Percentiles rank a stretch among this genome's conserved stretches.
phyloP scores from a whole-genome alignment of 2,329 filamentous ascomycete species.

The Cladosporium colombiae region DNA sequence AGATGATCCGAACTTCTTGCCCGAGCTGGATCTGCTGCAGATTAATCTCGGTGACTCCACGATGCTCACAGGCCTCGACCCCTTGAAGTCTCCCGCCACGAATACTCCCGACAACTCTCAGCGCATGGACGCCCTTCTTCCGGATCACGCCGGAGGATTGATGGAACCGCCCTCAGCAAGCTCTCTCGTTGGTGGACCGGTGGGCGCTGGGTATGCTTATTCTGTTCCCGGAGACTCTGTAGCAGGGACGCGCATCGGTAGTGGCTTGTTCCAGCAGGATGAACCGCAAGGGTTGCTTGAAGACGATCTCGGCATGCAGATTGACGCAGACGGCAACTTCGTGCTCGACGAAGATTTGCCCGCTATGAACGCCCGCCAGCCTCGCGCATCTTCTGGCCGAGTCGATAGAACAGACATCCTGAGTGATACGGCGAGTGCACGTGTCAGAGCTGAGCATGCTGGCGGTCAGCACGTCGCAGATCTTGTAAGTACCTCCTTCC shows the following conservation, averaged over 20 bases:
- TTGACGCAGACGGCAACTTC: conserved; percentile 63
- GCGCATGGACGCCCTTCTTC: conserved; percentile 28
- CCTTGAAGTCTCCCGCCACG: conserved; percentile 33
- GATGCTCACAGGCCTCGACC: conserved; percentile 48
- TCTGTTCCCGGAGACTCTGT: conserved; percentile 45
- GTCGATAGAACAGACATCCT: conserved; percentile 16
- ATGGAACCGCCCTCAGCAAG: conserved; percentile 45
- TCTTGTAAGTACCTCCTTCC: conserved; percentile 38
- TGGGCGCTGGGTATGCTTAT: conserved; percentile 42
- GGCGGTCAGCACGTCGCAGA: conserved; percentile 39
- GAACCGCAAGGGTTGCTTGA: conserved; percentile 47
- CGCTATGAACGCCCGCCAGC: conserved; percentile 21
- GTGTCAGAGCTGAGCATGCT: conserved; percentile 46
- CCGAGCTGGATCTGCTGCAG: conserved; percentile 62
- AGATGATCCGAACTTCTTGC: conserved; percentile 81
- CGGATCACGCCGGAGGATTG: conserved; percentile 42
- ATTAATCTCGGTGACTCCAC: conserved; percentile 53
- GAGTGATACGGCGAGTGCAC: conserved; percentile 36
- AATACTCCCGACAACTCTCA: conserved; percentile 41
- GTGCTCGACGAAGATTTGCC: conserved; percentile 23
- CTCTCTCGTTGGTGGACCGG: conserved; percentile 40
- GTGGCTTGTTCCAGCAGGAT: conserved; percentile 9
- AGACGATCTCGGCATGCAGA: conserved; percentile 50
- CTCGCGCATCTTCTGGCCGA: conserved; percentile 18
- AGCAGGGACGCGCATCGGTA: conserved; percentile 29